Conservation (phyloP, 78 protist species). For the Dictyostelium purpureum region DNA sequence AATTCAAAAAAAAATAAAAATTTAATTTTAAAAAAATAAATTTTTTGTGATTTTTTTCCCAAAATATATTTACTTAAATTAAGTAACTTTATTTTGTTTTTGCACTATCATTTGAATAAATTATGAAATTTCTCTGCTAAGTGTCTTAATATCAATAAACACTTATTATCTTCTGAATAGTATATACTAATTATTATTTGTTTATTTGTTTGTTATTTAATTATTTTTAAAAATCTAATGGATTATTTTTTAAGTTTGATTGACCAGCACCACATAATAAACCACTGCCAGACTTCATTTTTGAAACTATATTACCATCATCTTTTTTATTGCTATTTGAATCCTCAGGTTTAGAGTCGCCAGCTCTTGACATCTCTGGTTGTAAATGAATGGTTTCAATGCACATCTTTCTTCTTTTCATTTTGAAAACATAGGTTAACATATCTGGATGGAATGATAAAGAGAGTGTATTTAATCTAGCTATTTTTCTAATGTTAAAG, state of each 20-base stretch:
- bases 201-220: neutral
- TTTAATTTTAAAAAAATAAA: too few species aligned
- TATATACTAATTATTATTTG: too few species aligned
- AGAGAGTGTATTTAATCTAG: constrained; percentile 66
- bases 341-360: constrained; percentile 43
- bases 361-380: constrained; percentile 59
- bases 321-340: neutral
- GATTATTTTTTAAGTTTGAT: neutral
- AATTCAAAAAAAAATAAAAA: too few species aligned
- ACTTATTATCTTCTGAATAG: too few species aligned
- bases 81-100: too few species aligned
- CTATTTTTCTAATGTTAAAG: constrained; percentile 61
- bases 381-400: constrained; percentile 76
- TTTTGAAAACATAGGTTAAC: constrained; percentile 74
- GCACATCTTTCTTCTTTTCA: constrained; percentile 74
- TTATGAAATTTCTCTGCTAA: too few species aligned
- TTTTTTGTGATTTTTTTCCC: too few species aligned
- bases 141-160: too few species aligned
- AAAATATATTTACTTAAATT: too few species aligned
- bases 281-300: constrained; percentile 76
- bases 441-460: constrained; percentile 63
- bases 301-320: constrained; percentile 14
- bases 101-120: too few species aligned
- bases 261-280: constrained; percentile 23
- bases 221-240: constrained; percentile 21